Evolutionary conservation across 2,329 filamentous ascomycete genomes (phyloP).

Genomic region (Neofusicoccum umdonicola): DNA sequence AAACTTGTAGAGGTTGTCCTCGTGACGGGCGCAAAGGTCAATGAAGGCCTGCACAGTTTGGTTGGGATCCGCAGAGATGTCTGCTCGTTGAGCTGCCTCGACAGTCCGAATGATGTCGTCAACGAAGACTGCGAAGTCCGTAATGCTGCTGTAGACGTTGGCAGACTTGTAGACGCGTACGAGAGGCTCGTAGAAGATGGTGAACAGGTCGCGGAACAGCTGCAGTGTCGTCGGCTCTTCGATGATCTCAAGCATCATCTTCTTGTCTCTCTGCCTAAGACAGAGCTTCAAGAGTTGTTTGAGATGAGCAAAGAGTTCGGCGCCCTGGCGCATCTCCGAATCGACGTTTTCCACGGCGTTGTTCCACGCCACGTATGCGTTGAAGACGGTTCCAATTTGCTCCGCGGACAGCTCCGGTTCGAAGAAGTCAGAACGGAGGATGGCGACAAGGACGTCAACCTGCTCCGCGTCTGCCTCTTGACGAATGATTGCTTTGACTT

Average conservation of each 20-base stretch:
- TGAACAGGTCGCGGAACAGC: slow-evolving; percentile 92
- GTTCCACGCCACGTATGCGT: slow-evolving; percentile 95
- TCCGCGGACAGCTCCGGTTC: slow-evolving; percentile 67
- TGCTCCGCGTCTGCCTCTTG: slow-evolving; percentile 70
- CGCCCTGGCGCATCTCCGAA: slow-evolving; percentile 82
- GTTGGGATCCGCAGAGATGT: slow-evolving; percentile 92
- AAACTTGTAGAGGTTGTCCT: slow-evolving; percentile 98
- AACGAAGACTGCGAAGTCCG: slow-evolving; percentile 89
- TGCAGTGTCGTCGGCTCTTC: slow-evolving; percentile 97
- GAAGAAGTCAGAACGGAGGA: slow-evolving; percentile 76
- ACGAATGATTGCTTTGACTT: slow-evolving; percentile 70
- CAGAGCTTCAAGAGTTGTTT: slow-evolving; percentile 94
- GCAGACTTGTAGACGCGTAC: slow-evolving; percentile 98
- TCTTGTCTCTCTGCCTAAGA: slow-evolving; percentile 88
- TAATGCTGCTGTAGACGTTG: slow-evolving; percentile 96
- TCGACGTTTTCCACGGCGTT: slow-evolving; percentile 89
- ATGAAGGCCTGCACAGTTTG: slow-evolving; percentile 98
- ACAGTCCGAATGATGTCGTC: slow-evolving; percentile 88
- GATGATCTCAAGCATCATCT: slow-evolving; percentile 93
- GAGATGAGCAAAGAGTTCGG: slow-evolving; percentile 87
- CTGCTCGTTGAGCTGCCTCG: slow-evolving; percentile 65
- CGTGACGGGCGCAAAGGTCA: slow-evolving; percentile 89
- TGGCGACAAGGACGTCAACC: slow-evolving; percentile 80
- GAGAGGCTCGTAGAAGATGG: slow-evolving; percentile 97
- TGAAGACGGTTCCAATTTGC: slow-evolving; percentile 83